Conservation (phyloP, 495 filamentous ascomycete species). For the Daldinia caldariorum region DNA sequence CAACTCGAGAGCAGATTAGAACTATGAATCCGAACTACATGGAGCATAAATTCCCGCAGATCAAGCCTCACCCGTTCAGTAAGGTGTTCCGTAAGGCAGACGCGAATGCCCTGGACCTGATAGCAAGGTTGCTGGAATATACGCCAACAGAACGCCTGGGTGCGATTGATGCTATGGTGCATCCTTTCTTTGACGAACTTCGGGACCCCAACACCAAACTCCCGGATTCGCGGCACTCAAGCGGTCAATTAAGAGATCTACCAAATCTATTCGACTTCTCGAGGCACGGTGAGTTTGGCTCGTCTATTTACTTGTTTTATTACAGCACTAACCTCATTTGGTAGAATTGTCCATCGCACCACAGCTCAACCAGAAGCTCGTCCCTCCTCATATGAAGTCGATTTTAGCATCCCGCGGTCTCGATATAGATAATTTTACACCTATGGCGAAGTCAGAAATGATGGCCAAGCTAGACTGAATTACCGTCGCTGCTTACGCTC, state of each 20-base stretch:
- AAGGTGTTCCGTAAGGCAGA: slow-evolving; percentile 98
- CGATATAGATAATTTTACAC: slow-evolving; percentile 93
- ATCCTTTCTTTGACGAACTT: slow-evolving; percentile 98
- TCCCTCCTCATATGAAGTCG: slow-evolving; percentile 82
- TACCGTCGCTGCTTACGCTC: slow-evolving; percentile 33
- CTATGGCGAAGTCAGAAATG: slow-evolving; percentile 93
- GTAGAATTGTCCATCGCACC: slow-evolving; percentile 95
- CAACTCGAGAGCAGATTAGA: slow-evolving; percentile 97
- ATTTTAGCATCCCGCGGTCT: slow-evolving; percentile 79
- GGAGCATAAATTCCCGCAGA: slow-evolving; percentile 99
- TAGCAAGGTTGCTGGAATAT: slow-evolving; percentile 92
- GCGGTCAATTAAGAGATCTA: slow-evolving; percentile 77
- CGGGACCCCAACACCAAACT: slow-evolving; percentile 86
- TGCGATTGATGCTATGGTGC: slow-evolving; percentile 95
- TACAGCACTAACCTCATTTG: slow-evolving; percentile 23
- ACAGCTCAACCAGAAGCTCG: slow-evolving; percentile 83
- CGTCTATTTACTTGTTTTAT: neutral
- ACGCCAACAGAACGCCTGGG: slow-evolving; percentile 95
- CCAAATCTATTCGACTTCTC: slow-evolving; percentile 93
- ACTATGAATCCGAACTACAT: slow-evolving; percentile 99
- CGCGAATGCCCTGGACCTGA: slow-evolving; percentile 90
- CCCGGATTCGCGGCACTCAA: slow-evolving; percentile 91
- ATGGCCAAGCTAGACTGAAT: slow-evolving; percentile 95
- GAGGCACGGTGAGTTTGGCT: slow-evolving; percentile 77
- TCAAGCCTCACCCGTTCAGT: slow-evolving; percentile 98